Evolutionary conservation across 257 asterid genomes (phyloP).

Genomic region (Nicotiana otophora): DNA sequence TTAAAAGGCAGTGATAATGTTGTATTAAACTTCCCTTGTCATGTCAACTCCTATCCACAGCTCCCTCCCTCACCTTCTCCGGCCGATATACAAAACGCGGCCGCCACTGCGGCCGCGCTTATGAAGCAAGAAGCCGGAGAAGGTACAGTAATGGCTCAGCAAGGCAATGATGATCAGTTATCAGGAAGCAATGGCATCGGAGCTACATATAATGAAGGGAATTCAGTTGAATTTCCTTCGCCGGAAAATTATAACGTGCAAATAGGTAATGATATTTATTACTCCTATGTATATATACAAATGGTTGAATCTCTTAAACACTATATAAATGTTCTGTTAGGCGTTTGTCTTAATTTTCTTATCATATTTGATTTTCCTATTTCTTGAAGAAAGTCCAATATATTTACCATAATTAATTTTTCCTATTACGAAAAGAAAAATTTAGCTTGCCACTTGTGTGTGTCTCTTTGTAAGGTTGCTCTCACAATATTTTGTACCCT

Average conservation of each 20-base stretch:
- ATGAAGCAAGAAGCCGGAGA: conserved; percentile 16
- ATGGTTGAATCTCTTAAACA: not conserved
- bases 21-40: conserved; percentile 43
- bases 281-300: not conserved
- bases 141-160: not conserved
- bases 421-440: too few relatives aligned
- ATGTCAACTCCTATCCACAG: conserved; percentile 21
- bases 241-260: not conserved
- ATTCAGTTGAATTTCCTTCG: not conserved
- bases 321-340: not conserved
- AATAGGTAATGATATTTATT: not conserved
- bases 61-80: conserved; percentile 41
- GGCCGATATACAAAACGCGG: conserved; percentile 30
- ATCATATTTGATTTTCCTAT: too few relatives aligned
- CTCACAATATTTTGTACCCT: too few relatives aligned
- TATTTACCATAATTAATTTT: too few relatives aligned
- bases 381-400: too few relatives aligned
- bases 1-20: conserved; percentile 18
- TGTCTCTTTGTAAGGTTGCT: too few relatives aligned
- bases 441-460: too few relatives aligned
- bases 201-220: not conserved
- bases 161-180: not conserved
- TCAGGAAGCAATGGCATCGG: too few relatives aligned
- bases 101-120: conserved; percentile 34
- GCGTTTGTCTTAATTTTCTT: not conserved